A percentile compares a stretch with the other conserved stretches of the same genome.
Evolutionary conservation across 257 asterid genomes (phyloP).

Genomic region (Fraxinus pennsylvanica): DNA sequence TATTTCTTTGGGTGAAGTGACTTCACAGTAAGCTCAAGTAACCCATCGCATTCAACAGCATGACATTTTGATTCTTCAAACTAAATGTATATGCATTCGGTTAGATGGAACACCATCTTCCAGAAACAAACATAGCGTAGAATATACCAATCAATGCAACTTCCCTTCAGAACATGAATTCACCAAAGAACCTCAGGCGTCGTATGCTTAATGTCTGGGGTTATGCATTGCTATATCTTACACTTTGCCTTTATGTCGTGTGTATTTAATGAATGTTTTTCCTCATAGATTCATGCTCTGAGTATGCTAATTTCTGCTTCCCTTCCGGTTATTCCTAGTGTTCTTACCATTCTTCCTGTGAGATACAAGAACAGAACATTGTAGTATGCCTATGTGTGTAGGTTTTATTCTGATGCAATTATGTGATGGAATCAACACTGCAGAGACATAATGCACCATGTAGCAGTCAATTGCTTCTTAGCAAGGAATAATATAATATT

Average conservation of each 20-base stretch:
- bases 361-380: background rate
- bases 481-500: too few relatives aligned
- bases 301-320: background rate
- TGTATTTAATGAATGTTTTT: background rate
- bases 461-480: too few relatives aligned
- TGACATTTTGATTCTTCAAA: background rate
- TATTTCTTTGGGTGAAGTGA: background rate
- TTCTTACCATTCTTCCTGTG: background rate
- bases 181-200: background rate
- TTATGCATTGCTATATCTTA: background rate
- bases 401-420: background rate
- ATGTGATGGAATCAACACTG: background rate
- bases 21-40: background rate
- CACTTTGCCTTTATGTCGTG: background rate
- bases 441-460: too few relatives aligned
- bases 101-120: background rate
- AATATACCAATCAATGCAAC: background rate
- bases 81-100: background rate
- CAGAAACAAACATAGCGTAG: background rate
- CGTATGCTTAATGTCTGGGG: background rate
- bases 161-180: background rate
- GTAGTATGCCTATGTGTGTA: background rate
- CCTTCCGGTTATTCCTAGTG: background rate
- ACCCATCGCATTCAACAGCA: background rate
- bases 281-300: background rate